Percentiles rank a stretch among this genome's conserved stretches.
These are phyloP conservation scores for Carpinus fangiana DNA, from an alignment of 306 rosid genomes.

Conservation along the genomic window DNA sequence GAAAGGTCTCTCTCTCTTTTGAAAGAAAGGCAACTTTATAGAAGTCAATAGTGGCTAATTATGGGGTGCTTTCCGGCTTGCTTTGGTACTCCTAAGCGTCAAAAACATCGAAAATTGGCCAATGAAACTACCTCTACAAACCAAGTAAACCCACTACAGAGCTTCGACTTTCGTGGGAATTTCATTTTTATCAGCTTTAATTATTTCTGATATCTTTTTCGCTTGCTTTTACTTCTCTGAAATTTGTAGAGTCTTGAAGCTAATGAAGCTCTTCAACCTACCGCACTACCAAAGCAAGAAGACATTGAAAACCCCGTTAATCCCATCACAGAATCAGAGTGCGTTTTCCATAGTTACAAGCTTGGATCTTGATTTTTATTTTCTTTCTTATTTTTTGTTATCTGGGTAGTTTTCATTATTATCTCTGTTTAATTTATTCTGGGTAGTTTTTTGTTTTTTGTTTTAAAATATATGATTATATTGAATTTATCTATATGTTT, in stretches of 20 bases:
- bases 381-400: background rate
- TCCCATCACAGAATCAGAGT: slow-evolving; percentile 43
- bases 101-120: slow-evolving; percentile 19
- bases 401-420: slow-evolving; percentile 4
- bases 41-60: slow-evolving; percentile 32
- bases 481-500: too few relatives aligned
- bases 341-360: slow-evolving; percentile 24
- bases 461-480: too few relatives aligned
- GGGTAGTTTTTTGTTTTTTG: background rate
- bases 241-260: slow-evolving; percentile 32
- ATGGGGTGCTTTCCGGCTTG: slow-evolving; percentile 65
- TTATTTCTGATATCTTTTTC: background rate
- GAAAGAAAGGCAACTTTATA: slow-evolving; percentile 31
- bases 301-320: slow-evolving; percentile 20
- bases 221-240: background rate
- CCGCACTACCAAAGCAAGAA: slow-evolving; percentile 28
- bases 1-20: too few relatives aligned
- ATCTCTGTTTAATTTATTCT: background rate
- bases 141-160: slow-evolving; percentile 27
- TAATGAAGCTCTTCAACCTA: slow-evolving; percentile 30
- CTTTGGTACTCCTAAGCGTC: slow-evolving; percentile 40
- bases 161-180: background rate
- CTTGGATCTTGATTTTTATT: background rate
- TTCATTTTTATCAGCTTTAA: background rate
- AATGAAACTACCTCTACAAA: slow-evolving; percentile 1